A percentile compares a stretch with the other conserved stretches of the same genome.
Evolutionary conservation across 768 basidiomycete species (phyloP).

Genomic region (Xerocomus potaroensis): DNA sequence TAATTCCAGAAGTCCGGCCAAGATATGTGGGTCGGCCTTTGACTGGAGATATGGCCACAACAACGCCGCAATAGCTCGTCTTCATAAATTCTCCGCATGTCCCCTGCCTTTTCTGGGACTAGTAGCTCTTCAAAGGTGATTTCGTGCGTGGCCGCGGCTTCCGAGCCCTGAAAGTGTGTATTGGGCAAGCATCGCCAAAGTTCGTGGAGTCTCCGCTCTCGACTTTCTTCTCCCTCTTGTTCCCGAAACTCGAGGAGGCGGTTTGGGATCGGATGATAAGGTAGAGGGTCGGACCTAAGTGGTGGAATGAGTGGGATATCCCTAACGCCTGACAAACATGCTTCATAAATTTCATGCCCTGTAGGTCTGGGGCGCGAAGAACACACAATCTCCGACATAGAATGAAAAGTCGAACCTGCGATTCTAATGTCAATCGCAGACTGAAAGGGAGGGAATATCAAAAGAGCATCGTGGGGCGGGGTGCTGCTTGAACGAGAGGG

Average conservation of each 20-base stretch:
- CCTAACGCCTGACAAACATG: conserved; percentile 47
- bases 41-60: conserved; percentile 40
- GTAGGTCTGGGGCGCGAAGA: conserved; percentile 29
- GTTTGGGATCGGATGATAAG: conserved; percentile 38
- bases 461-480: conserved; percentile 27
- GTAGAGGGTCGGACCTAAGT: conserved; percentile 50
- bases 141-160: conserved; percentile 17
- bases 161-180: conserved; percentile 24
- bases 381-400: conserved; percentile 25
- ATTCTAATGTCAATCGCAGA: conserved; percentile 14
- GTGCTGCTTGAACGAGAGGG: conserved; percentile 18
- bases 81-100: conserved; percentile 68
- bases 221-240: conserved; percentile 56
- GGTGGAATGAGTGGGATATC: conserved; percentile 55
- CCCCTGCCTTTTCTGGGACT: conserved; percentile 53
- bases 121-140: conserved; percentile 25
- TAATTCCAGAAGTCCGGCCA: conserved; percentile 76
- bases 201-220: conserved; percentile 56
- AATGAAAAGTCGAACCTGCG: conserved; percentile 18
- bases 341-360: conserved; percentile 51
- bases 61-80: conserved; percentile 65
- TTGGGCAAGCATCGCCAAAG: conserved; percentile 60
- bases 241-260: conserved; percentile 61
- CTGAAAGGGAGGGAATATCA: conserved; percentile 13
- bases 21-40: conserved; percentile 43